Conservation (phyloP, 371 early-diverging fungal genomes). For the Mortierella sp. region DNA sequence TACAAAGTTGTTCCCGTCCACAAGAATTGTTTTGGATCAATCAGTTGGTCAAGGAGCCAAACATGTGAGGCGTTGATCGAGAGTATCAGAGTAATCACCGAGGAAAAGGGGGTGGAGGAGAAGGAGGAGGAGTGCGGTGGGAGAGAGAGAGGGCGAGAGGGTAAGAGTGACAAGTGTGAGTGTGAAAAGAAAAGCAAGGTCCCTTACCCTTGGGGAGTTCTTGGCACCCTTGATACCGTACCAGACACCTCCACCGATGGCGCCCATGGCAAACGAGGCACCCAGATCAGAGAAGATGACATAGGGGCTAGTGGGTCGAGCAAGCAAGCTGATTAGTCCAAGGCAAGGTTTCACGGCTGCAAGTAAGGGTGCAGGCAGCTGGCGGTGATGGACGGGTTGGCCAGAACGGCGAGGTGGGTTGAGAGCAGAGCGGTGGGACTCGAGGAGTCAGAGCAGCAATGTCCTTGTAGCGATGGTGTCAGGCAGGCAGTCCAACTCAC, state of each 20-base stretch:
- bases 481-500: slow-evolving; percentile 15
- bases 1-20: too few species aligned
- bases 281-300: slow-evolving; percentile 96
- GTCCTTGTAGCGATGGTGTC: background rate
- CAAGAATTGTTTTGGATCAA: too few species aligned
- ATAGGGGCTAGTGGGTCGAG: slow-evolving; percentile 78
- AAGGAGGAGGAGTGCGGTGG: too few species aligned
- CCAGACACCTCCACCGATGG: slow-evolving; percentile 95
- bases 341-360: too few species aligned
- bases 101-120: too few species aligned
- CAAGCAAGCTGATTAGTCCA: background rate
- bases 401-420: too few species aligned
- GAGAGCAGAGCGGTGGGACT: too few species aligned
- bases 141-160: background rate
- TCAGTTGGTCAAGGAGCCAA: too few species aligned
- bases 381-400: too few species aligned
- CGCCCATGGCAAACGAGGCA: slow-evolving; percentile 97
- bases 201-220: slow-evolving; percentile 90
- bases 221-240: slow-evolving; percentile 97
- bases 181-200: background rate
- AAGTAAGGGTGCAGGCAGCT: too few species aligned
- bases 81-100: background rate
- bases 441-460: too few species aligned
- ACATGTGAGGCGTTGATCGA: background rate
- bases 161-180: too few species aligned